phyloP scores from a whole-genome alignment of 805 yeast species.

The Zygoascus flipseniorum region DNA sequence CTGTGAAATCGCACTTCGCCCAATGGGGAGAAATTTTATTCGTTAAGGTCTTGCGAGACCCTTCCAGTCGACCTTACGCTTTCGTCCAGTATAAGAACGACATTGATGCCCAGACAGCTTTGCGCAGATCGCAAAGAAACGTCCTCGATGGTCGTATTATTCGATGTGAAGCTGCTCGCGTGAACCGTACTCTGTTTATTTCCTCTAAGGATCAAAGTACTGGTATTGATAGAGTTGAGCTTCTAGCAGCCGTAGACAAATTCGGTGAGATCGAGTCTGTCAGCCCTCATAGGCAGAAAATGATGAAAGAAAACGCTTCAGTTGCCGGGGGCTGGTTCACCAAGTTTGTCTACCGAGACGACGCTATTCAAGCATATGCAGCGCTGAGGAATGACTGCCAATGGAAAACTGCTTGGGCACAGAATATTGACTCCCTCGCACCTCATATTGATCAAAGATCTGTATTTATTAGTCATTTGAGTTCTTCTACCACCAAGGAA shows the following conservation, averaged over 20 bases:
- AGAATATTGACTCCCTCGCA: constrained; percentile 46
- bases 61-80: constrained; percentile 79
- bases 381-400: constrained; percentile 5
- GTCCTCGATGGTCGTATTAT: constrained; percentile 64
- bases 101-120: constrained; percentile 59
- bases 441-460: constrained; percentile 50
- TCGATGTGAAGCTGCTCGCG: constrained; percentile 86
- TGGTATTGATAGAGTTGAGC: constrained; percentile 5
- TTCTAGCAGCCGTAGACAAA: constrained; percentile 34
- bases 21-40: constrained; percentile 63
- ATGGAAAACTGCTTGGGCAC: constrained; percentile 79
- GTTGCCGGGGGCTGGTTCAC: constrained; percentile 65
- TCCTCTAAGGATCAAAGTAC: constrained; percentile 20
- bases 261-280: constrained; percentile 76
- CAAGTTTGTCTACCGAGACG: constrained; percentile 74
- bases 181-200: constrained; percentile 74
- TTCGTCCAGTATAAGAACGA: constrained; percentile 79
- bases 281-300: constrained; percentile 19
- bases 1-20: constrained; percentile 61
- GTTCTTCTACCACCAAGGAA: constrained; percentile 43
- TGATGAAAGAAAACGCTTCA: constrained; percentile 30
- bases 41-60: constrained; percentile 79
- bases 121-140: constrained; percentile 60
- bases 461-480: constrained; percentile 73
- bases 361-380: constrained; percentile 80